Evolutionary conservation across 2,329 filamentous ascomycete genomes (phyloP).

Genomic region (Rhexocercosporidium sp.): DNA sequence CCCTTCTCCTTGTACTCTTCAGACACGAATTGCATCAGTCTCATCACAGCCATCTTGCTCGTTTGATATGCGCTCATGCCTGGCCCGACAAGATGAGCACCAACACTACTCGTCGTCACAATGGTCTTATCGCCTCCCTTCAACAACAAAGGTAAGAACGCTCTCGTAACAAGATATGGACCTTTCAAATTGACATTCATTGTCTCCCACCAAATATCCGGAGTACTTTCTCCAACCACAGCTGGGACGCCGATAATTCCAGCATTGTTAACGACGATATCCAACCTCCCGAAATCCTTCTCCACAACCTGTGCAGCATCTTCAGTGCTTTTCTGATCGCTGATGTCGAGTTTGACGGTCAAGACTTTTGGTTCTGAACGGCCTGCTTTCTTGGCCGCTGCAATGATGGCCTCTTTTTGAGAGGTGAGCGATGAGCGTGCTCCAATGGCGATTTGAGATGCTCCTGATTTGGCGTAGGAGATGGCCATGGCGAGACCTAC

Average conservation of each 20-base stretch:
- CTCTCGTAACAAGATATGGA: slow-evolving; percentile 50
- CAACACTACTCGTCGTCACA: slow-evolving; percentile 54
- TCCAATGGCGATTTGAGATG: slow-evolving; percentile 55
- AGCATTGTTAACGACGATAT: slow-evolving; percentile 52
- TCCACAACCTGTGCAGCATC: slow-evolving; percentile 38
- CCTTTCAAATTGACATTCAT: slow-evolving; percentile 57
- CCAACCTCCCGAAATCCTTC: slow-evolving; percentile 44
- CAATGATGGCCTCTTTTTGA: slow-evolving; percentile 42
- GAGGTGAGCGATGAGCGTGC: slow-evolving; percentile 53
- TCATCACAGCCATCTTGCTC: slow-evolving; percentile 54
- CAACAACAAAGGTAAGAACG: slow-evolving; percentile 46
- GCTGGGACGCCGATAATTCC: slow-evolving; percentile 43
- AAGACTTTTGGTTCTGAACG: slow-evolving; percentile 48
- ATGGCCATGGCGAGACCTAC: slow-evolving; percentile 59
- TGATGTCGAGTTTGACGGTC: slow-evolving; percentile 48
- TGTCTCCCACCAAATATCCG: slow-evolving; percentile 46
- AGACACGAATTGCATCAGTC: slow-evolving; percentile 54
- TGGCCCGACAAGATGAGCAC: slow-evolving; percentile 43
- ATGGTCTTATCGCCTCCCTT: slow-evolving; percentile 47
- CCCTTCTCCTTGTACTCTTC: slow-evolving; percentile 51
- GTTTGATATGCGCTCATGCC: slow-evolving; percentile 52
- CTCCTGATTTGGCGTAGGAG: slow-evolving; percentile 60
- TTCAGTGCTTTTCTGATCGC: slow-evolving; percentile 42
- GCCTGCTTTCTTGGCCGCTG: slow-evolving; percentile 43
- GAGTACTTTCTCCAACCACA: slow-evolving; percentile 36